phyloP scores from a whole-genome alignment of 1,139 yeast species.

The Pichia sp. region DNA sequence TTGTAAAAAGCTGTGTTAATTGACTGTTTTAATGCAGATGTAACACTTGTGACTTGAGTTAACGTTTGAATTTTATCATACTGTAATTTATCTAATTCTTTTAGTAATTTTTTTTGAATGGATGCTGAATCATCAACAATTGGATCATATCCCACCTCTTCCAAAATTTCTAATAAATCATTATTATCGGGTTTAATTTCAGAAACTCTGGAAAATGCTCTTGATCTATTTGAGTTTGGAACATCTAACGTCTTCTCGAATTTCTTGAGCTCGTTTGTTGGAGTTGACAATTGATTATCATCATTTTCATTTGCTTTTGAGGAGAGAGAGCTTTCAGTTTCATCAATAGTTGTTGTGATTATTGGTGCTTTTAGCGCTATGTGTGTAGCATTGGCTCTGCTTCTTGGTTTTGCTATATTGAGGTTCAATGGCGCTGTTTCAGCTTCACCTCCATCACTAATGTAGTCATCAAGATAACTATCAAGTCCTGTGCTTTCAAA shows the following conservation, averaged over 20 bases:
- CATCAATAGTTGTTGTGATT: conserved; percentile 10
- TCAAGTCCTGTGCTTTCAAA: conserved; percentile 6
- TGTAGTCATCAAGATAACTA: conserved; percentile 7
- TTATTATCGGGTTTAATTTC: conserved; percentile 19
- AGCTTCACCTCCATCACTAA: conserved; percentile 8
- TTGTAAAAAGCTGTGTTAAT: conserved; percentile 48
- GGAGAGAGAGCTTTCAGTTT: conserved; percentile 7
- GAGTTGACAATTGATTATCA: conserved; percentile 4
- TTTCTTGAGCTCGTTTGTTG: conserved; percentile 3
- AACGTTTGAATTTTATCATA: conserved; percentile 44
- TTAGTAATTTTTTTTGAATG: conserved; percentile 49
- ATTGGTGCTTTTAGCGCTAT: not conserved
- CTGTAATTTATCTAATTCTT: conserved; percentile 46
- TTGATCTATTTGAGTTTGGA: conserved; percentile 19
- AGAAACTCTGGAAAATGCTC: conserved; percentile 25
- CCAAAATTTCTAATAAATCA: conserved; percentile 57
- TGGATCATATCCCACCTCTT: conserved; percentile 68
- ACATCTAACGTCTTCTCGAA: conserved; percentile 3
- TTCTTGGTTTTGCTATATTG: conserved; percentile 7
- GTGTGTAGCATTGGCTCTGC: not conserved
- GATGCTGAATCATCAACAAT: conserved; percentile 50
- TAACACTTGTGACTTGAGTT: conserved; percentile 35
- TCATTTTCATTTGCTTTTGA: conserved; percentile 2
- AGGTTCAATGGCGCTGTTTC: conserved; percentile 13
- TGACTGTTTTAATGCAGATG: conserved; percentile 39